phyloP scores from a whole-genome alignment of 2,329 filamentous ascomycete genomes.

The Neonectria magnoliae region DNA sequence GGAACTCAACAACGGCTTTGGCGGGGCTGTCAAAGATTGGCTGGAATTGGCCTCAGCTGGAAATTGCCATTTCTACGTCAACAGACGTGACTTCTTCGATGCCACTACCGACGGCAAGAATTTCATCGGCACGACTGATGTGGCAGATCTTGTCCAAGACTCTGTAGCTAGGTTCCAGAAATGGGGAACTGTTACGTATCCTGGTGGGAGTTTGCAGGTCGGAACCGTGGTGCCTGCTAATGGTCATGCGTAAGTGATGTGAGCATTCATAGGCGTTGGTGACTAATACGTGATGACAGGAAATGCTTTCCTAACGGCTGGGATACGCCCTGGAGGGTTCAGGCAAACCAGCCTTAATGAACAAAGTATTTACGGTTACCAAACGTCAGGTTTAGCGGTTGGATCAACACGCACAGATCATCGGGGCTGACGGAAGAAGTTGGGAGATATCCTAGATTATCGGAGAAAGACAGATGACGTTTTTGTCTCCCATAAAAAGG shows the following conservation, averaged over 20 bases:
- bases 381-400: no score
- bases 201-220: neutral
- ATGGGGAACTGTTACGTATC: slow-evolving; percentile 11
- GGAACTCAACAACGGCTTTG: slow-evolving; percentile 13
- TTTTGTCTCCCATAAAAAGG: no score
- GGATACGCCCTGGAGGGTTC: slow-evolving; percentile 13
- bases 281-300: neutral
- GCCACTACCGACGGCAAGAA: slow-evolving; percentile 4
- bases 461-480: no score
- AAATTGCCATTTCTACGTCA: slow-evolving; percentile 10
- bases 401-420: no score
- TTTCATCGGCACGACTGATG: slow-evolving; percentile 7
- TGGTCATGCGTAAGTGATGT: slow-evolving; percentile 4
- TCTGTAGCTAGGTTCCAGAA: neutral
- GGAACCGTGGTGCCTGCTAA: neutral
- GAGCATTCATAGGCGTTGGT: no score
- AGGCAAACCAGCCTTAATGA: slow-evolving; percentile 8
- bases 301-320: slow-evolving; percentile 1
- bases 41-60: neutral
- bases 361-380: neutral
- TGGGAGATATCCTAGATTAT: no score
- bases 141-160: slow-evolving; percentile 1
- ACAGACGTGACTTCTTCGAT: slow-evolving; percentile 8
- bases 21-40: neutral
- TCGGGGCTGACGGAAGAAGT: no score